Base-by-base conservation (phyloP, 352 stramenopile genomes). In the Blastocystis sp. region DNA sequence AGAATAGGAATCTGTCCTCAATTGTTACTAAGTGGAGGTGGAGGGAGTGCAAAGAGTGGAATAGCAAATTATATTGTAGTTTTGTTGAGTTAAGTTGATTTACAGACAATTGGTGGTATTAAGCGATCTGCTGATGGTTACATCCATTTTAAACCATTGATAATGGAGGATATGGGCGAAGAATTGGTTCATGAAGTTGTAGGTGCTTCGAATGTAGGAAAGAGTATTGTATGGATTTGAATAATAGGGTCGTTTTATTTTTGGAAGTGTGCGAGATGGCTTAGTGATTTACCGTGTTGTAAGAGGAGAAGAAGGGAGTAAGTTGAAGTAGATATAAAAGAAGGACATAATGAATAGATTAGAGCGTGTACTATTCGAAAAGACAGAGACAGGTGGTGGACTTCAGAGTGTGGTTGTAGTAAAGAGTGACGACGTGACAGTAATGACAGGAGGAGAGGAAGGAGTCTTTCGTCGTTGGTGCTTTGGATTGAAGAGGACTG, bases 371-470 rank as follows among this genome's bases (percentile, higher is more conserved):
- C 29, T 83, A 14, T 83, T 83, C 35, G 21, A 66, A 65, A 12
- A 63, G 27, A 83, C 71, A 19, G 71, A 83, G 5, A 54, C 43
- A 6, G 66, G 66, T 12, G 27, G 11, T 0, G 24, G 21, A 24
- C 29, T 43, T 16, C 52, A 83, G 71, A 83, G 52, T 32, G 71
- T 42, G 3, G 1, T 83, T 2, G 27, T 46, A 0, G 71, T 65
- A 1, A 65, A 66, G 29, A 83, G 42, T 16, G 71, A 83, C 29
- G 71, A 83, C n/a, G 35, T 51, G 35, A 65, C 71, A 4, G 3
- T 83, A n/a, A 21, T 83, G 21, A 83, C 71, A 52, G 71, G 71
- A 65, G 71, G 71, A 3, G 71, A 83, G n/a, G 71, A 83, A 32
- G 71, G 71, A 24, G 66, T 43, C 0, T 12, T 83, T 1, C 19